Conservation (phyloP, 2,329 filamentous ascomycete genomes). For the Cadophora sp. region DNA sequence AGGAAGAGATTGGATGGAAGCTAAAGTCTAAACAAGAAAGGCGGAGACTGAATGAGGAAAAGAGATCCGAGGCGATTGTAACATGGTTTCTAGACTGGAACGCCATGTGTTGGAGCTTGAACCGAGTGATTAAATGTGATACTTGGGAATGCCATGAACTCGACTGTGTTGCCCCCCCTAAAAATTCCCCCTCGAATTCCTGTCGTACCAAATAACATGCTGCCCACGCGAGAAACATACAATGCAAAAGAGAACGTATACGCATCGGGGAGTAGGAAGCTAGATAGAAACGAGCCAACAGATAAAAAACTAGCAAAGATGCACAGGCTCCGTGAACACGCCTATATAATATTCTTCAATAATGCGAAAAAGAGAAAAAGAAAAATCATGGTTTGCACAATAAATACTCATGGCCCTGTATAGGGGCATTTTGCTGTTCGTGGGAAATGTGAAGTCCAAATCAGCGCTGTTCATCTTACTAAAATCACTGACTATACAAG, state of each 20-base stretch:
- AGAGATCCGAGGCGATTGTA: neutral
- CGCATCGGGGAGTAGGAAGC: too few relatives aligned
- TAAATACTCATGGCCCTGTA: slow-evolving; percentile 26
- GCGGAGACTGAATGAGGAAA: neutral
- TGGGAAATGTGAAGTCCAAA: slow-evolving; percentile 32
- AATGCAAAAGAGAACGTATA: too few relatives aligned
- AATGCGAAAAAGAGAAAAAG: neutral
- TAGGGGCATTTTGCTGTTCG: slow-evolving; percentile 23
- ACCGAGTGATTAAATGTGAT: too few relatives aligned
- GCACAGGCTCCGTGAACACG: too few relatives aligned
- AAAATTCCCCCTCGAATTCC: too few relatives aligned
- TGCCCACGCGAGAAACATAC: too few relatives aligned
- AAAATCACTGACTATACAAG: neutral
- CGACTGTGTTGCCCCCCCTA: too few relatives aligned
- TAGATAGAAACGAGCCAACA: too few relatives aligned
- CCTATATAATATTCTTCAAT: neutral
- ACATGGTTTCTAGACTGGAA: neutral
- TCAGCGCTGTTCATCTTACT: too few relatives aligned
- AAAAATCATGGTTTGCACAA: neutral
- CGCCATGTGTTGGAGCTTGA: neutral
- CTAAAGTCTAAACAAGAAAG: neutral
- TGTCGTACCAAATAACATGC: too few relatives aligned
- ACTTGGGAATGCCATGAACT: too few relatives aligned
- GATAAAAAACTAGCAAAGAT: too few relatives aligned
- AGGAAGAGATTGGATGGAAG: neutral